Base-by-base conservation (phyloP, 2,329 filamentous ascomycete genomes). In the Diaporthe batatas region DNA sequence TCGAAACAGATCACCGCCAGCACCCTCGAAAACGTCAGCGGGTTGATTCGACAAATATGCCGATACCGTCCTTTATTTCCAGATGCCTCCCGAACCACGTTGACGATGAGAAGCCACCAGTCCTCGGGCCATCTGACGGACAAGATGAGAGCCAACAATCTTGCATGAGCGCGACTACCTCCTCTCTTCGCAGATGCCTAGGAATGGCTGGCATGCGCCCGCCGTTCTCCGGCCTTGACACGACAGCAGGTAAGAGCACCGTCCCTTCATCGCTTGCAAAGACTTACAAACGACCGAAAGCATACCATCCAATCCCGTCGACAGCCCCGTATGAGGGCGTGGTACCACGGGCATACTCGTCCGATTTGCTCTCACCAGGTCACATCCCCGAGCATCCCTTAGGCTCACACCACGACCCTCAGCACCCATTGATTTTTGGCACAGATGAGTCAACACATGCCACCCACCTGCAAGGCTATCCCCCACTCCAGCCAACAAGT, bases 21-120 rank as follows among this genome's bases (percentile, higher is more conserved):
- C 73, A 79, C 69, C 78, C 77, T 47, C 76, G 76, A 39, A 83
- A 84, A 74, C 80, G 80, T 72, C 80, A 78, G 36, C 68, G 68
- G 5, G 21, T 68, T 47, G 74, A 81, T 47, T 67, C 62, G 76
- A 75, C 70, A 79, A 69, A 76, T 18, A 74, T 73, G 67, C 54
- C 42, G 6, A 64, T 67, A 14, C 23, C 69, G 7, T 36, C 71
- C 6, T 62, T 72, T 7, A 49, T 73, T 29, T 68, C 71, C 23
- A 58, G 16, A 18, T 42, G 32, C 2, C 21, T 39, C 53, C 34
- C 47, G 10, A 25, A 29, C 39, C 59, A 68, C 6, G 39, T 54
- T 55, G 58, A 68, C 10, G 29, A 58, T 49, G 67, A 74, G 62
- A 74, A 70, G 23, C 64, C 71, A 11, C 32, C 71, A 29, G 49